Percentiles rank a stretch among this genome's conserved stretches.
Evolutionary conservation across 202 grass and related monocot genomes (phyloP).

Genomic region (Cymbopogon flexuosus): DNA sequence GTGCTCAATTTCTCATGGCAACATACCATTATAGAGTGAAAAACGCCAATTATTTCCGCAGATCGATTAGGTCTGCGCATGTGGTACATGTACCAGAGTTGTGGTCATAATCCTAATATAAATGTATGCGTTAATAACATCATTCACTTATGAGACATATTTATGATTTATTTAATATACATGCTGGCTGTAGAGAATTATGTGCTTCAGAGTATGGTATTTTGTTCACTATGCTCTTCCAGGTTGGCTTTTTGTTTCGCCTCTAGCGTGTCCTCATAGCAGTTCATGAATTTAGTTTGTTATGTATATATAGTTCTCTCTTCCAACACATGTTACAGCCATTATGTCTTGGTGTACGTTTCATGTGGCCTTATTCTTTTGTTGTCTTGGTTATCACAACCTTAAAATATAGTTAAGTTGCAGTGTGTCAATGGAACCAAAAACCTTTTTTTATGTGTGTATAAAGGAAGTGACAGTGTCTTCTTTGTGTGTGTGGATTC

Average conservation of each 20-base stretch:
- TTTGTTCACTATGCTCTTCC: background rate
- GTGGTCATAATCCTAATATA: background rate
- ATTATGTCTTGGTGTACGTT: background rate
- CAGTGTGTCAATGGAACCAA: slow-evolving; percentile 11
- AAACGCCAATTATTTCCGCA: background rate
- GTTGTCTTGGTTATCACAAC: background rate
- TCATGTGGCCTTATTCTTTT: background rate
- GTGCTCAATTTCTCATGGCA: slow-evolving; percentile 17
- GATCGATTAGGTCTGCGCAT: background rate
- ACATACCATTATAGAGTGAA: background rate
- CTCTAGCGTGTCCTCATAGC: background rate
- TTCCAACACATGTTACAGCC: background rate
- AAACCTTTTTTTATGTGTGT: background rate
- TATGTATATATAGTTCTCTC: background rate
- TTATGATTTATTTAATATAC: background rate
- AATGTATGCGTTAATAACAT: background rate
- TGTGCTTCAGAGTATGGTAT: background rate
- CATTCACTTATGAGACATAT: background rate
- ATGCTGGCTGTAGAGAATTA: background rate
- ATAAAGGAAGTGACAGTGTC: background rate
- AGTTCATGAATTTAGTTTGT: background rate
- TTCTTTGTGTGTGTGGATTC: background rate
- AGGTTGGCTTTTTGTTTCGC: background rate
- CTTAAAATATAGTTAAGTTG: background rate
- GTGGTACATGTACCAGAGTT: background rate